Evolutionary conservation across 2,329 filamentous ascomycete genomes (phyloP).

Genomic region (Microdochium bolleyi): DNA sequence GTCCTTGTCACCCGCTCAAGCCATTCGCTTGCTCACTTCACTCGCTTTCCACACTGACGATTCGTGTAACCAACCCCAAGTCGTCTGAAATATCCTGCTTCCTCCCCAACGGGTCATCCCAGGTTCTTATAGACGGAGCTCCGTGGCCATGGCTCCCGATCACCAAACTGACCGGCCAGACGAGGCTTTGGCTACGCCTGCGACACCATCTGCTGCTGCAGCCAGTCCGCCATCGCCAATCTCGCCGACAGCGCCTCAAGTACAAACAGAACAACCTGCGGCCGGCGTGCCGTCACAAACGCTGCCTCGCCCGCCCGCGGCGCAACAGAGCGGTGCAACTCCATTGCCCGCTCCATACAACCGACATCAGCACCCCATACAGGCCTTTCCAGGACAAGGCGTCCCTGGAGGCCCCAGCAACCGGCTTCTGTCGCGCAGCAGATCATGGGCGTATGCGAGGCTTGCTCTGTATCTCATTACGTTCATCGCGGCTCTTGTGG

Average conservation of each 20-base stretch:
- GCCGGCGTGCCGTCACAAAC: not conserved
- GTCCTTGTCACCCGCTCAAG: not conserved
- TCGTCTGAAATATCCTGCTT: not conserved
- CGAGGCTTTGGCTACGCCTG: not conserved
- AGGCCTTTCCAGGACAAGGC: not conserved
- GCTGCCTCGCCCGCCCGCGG: not conserved
- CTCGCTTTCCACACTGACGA: not conserved
- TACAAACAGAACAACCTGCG: not conserved
- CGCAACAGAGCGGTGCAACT: not conserved
- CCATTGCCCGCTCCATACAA: not conserved
- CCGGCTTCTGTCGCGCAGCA: constrained; percentile 11
- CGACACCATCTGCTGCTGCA: not conserved
- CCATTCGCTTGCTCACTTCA: not conserved
- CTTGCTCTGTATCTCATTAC: constrained; percentile 13
- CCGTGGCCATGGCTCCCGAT: not conserved
- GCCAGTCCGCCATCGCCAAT: not conserved
- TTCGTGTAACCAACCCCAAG: not conserved
- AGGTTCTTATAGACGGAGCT: not conserved
- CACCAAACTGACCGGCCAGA: not conserved
- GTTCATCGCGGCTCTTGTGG: constrained; percentile 11
- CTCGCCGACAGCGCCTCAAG: not conserved
- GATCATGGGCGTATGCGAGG: constrained; percentile 12
- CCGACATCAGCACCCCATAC: not conserved
- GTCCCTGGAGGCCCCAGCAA: constrained; percentile 6
- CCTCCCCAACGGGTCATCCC: not conserved